A percentile compares a stretch with the other conserved stretches of the same genome.
Conservation (phyloP, 2,329 filamentous ascomycete genomes). For the Oidium heveae region DNA sequence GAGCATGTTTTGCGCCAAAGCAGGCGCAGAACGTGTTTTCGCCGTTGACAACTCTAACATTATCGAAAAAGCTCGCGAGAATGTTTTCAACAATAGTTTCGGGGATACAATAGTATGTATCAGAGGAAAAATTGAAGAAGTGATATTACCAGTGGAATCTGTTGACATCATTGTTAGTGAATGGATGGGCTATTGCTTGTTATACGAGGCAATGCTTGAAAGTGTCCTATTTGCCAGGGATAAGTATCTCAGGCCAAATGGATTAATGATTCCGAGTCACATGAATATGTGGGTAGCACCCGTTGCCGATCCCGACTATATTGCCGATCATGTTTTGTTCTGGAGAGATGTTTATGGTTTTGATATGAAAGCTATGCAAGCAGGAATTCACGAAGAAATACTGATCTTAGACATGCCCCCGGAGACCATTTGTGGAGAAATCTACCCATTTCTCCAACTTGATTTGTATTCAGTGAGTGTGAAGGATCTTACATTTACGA, state of each 20-base stretch:
- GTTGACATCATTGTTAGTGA: slow-evolving; percentile 92
- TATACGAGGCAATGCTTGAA: slow-evolving; percentile 91
- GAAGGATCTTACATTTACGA: slow-evolving; percentile 51
- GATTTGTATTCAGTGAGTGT: slow-evolving; percentile 49
- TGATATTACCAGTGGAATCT: slow-evolving; percentile 47
- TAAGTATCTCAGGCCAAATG: slow-evolving; percentile 54
- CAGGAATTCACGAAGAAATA: slow-evolving; percentile 59
- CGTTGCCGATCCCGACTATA: slow-evolving; percentile 50
- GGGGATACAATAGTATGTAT: slow-evolving; percentile 52
- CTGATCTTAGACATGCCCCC: slow-evolving; percentile 47
- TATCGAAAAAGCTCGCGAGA: slow-evolving; percentile 64
- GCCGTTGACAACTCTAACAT: slow-evolving; percentile 86
- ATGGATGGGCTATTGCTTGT: slow-evolving; percentile 90
- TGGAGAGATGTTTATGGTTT: slow-evolving; percentile 92
- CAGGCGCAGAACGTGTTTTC: slow-evolving; percentile 64
- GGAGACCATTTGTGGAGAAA: slow-evolving; percentile 29
- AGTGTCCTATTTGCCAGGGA: slow-evolving; percentile 76
- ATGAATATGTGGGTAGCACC: slow-evolving; percentile 65
- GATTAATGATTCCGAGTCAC: slow-evolving; percentile 69
- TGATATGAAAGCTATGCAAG: slow-evolving; percentile 76
- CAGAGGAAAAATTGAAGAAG: slow-evolving; percentile 71
- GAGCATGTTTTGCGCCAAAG: slow-evolving; percentile 83
- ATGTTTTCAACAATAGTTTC: slow-evolving; percentile 59
- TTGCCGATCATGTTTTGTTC: slow-evolving; percentile 55
- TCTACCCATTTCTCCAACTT: slow-evolving; percentile 45